Evolutionary conservation across 768 basidiomycete species (phyloP), one percentile per base, ranked within the genome.

Genomic region (Rubroboletus pulcherrimus): DNA sequence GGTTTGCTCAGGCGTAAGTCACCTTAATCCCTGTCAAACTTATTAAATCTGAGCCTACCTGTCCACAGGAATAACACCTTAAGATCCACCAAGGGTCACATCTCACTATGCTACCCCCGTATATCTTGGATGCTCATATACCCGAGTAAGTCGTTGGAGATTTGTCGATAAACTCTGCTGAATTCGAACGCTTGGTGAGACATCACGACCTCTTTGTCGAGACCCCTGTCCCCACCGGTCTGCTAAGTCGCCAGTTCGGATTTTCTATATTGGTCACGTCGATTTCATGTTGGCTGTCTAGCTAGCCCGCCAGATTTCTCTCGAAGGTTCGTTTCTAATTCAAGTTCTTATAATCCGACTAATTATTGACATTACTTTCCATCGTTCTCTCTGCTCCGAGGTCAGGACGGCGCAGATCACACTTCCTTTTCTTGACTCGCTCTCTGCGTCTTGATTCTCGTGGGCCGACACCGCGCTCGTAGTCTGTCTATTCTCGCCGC

Each of bases 1-100:
- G 66, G 24, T 65, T 65, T 41, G 69, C 50, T 17, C 43, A 57
- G 53, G 67, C 63, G 65, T 67, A 17, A 60, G 65, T 62, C n/a
- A 21, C 21, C 21, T n/a, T 31, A 4, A 9, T 51, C 2, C 2
- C 2, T 42, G n/a, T 33, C 31, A 11, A 30, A 30, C 34, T 5
- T 8, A 0, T 4, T 15, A 12, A 7, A 37, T 53, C 45, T 56
- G 43, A 59, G 7, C 26, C 7, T n/a, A 21, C 21, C 12, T 24
- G 12, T 42, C 17, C 24, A 33, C 40, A 67, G 66, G 45, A 61
- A 60, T 9, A 54, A 69, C 38, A 70, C 67, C 3, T 60, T 59
- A 38, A 53, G 15, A 29, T 19, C 2, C 37, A 42, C 12, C 2
- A 49, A 9, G 45, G 41, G 1, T 64, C 15, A 51, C 17, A 19